A percentile compares a stretch with the other conserved stretches of the same genome.
phyloP scores from a whole-genome alignment of 768 basidiomycete species.

The Naganishia antarctica region DNA sequence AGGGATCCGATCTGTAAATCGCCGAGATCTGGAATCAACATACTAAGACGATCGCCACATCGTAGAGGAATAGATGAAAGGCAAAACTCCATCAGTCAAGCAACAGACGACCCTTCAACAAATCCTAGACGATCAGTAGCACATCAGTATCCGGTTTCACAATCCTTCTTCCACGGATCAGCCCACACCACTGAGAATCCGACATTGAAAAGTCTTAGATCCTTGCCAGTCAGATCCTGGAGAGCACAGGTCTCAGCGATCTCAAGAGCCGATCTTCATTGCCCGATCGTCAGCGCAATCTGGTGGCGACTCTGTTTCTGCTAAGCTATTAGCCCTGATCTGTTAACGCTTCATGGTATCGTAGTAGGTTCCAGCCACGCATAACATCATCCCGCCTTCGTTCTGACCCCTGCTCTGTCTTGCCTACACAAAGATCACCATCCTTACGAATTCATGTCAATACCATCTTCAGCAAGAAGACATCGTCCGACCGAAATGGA shows the following conservation, averaged over 20 bases:
- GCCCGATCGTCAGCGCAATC: neutral
- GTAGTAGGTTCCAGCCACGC: neutral
- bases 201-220: too few relatives aligned
- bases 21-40: neutral
- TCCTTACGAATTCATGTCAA: neutral
- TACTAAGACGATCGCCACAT: neutral
- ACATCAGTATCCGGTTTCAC: too few relatives aligned
- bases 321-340: neutral
- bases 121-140: neutral
- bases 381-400: neutral
- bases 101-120: neutral
- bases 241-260: too few relatives aligned
- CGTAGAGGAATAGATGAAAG: conserved; percentile 12
- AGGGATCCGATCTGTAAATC: neutral
- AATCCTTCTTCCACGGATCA: too few relatives aligned
- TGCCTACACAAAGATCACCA: neutral
- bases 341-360: neutral
- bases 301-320: neutral
- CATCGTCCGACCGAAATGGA: conserved; percentile 23
- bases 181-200: too few relatives aligned
- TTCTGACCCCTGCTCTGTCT: neutral
- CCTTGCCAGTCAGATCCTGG: too few relatives aligned
- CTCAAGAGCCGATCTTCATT: neutral
- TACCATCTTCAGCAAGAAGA: conserved; percentile 16
- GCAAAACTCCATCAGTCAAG: neutral